These are phyloP conservation scores for Rhodotorula sp. DNA, from an alignment of 1,284 basidiomycete species.

Conservation along the genomic window DNA sequence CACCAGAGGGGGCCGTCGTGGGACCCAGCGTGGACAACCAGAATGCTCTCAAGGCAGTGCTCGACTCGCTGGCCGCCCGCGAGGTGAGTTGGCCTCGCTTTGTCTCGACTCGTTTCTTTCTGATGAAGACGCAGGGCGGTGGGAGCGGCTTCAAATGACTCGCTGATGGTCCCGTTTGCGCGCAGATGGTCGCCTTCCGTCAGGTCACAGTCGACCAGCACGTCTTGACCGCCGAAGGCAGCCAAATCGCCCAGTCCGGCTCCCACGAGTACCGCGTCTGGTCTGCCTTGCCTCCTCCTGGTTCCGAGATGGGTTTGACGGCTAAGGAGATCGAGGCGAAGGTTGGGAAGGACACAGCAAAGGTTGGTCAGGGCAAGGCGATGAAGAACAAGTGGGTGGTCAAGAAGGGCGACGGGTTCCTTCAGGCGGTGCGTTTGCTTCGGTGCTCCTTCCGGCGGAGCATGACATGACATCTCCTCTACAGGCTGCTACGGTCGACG, in stretches of 20 bases:
- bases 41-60: slow-evolving; percentile 75
- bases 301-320: slow-evolving; percentile 19
- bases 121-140: too few relatives aligned
- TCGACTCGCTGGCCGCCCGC: slow-evolving; percentile 82
- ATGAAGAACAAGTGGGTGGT: slow-evolving; percentile 98
- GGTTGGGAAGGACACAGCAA: slow-evolving; percentile 79
- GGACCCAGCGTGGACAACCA: slow-evolving; percentile 53
- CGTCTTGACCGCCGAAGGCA: slow-evolving; percentile 74
- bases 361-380: slow-evolving; percentile 86
- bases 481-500: slow-evolving; percentile 61
- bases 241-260: slow-evolving; percentile 71
- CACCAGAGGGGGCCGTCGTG: slow-evolving; percentile 53
- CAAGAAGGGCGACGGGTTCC: slow-evolving; percentile 84
- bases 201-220: slow-evolving; percentile 74
- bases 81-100: slow-evolving; percentile 58
- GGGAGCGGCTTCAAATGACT: too few relatives aligned
- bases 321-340: slow-evolving; percentile 51
- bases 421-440: slow-evolving; percentile 68
- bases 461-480: neutral
- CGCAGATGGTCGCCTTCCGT: slow-evolving; percentile 79
- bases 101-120: neutral
- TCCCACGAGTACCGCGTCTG: slow-evolving; percentile 95
- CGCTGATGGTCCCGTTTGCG: too few relatives aligned
- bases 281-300: slow-evolving; percentile 64
- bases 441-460: neutral